Evolutionary conservation across 2,329 filamentous ascomycete species (phyloP).

Genomic region (Aspergillus sp.): DNA sequence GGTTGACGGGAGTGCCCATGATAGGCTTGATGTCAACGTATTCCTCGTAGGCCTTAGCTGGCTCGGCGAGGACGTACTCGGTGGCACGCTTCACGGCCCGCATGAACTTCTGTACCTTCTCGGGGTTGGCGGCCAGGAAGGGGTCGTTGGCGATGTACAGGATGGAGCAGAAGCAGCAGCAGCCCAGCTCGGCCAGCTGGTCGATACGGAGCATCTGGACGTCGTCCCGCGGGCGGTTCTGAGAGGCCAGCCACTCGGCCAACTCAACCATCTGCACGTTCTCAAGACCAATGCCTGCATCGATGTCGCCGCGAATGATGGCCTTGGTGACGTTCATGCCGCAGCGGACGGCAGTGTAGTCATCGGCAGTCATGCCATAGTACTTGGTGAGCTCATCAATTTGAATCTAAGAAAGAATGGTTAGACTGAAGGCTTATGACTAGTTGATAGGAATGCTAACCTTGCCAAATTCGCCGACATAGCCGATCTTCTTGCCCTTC

Average conservation of each 20-base stretch:
- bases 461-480: conserved; percentile 77
- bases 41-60: conserved; percentile 63
- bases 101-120: conserved; percentile 67
- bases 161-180: conserved; percentile 82
- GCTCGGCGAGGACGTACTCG: conserved; percentile 66
- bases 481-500: conserved; percentile 74
- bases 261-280: conserved; percentile 84
- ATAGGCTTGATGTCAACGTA: conserved; percentile 71
- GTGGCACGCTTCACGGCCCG: conserved; percentile 72
- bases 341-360: conserved; percentile 75
- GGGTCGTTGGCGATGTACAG: conserved; percentile 76
- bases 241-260: conserved; percentile 68
- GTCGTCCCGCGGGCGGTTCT: conserved; percentile 63
- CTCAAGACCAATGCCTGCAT: conserved; percentile 74
- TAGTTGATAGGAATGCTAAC: conserved; percentile 22
- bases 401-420: conserved; percentile 57
- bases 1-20: conserved; percentile 67
- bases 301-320: conserved; percentile 70
- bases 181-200: conserved; percentile 74
- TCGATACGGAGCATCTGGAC: conserved; percentile 82
- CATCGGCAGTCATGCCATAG: conserved; percentile 70
- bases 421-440: background rate
- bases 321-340: conserved; percentile 80
- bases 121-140: conserved; percentile 66
- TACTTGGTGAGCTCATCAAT: conserved; percentile 77